Percentiles rank a stretch among this genome's conserved stretches.
These are phyloP conservation scores for Penicillium verhagenii DNA, from an alignment of 495 filamentous ascomycete species.

Conservation along the genomic window DNA sequence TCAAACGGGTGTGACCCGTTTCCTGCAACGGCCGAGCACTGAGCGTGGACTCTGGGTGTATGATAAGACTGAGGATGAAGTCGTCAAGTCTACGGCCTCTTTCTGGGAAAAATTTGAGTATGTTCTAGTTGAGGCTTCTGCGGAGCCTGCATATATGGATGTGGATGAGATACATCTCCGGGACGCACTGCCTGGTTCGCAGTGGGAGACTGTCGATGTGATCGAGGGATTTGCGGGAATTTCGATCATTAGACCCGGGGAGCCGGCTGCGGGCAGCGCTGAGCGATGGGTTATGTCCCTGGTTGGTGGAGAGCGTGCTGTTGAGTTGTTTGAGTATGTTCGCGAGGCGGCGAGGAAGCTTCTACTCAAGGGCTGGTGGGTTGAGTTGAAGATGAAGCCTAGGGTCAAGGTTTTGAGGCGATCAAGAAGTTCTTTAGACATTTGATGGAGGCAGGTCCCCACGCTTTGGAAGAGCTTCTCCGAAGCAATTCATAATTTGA, in stretches of 20 bases:
- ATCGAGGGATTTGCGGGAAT: constrained; percentile 73
- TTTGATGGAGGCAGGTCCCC: not conserved
- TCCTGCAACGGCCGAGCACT: constrained; percentile 51
- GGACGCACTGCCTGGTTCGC: constrained; percentile 17
- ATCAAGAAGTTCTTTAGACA: constrained; percentile 2
- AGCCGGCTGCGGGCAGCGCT: constrained; percentile 28
- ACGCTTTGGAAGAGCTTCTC: not conserved
- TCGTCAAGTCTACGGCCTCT: constrained; percentile 50
- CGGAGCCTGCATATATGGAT: constrained; percentile 31
- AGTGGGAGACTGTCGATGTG: constrained; percentile 69
- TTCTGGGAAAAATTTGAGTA: constrained; percentile 90
- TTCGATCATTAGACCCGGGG: constrained; percentile 58
- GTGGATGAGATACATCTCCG: constrained; percentile 17
- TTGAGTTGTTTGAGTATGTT: constrained; percentile 19
- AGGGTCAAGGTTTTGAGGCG: constrained; percentile 37
- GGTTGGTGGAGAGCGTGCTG: constrained; percentile 22
- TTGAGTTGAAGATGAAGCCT: constrained; percentile 41
- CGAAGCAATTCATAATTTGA: not conserved
- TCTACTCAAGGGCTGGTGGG: constrained; percentile 42
- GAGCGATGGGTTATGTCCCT: constrained; percentile 28
- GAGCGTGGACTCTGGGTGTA: constrained; percentile 46
- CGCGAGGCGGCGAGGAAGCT: constrained; percentile 21
- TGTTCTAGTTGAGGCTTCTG: constrained; percentile 62
- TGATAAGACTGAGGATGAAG: constrained; percentile 53
- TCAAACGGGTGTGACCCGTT: constrained; percentile 92